Conservation (phyloP, 2,329 filamentous ascomycete genomes). For the Mycocentrospora acerina region DNA sequence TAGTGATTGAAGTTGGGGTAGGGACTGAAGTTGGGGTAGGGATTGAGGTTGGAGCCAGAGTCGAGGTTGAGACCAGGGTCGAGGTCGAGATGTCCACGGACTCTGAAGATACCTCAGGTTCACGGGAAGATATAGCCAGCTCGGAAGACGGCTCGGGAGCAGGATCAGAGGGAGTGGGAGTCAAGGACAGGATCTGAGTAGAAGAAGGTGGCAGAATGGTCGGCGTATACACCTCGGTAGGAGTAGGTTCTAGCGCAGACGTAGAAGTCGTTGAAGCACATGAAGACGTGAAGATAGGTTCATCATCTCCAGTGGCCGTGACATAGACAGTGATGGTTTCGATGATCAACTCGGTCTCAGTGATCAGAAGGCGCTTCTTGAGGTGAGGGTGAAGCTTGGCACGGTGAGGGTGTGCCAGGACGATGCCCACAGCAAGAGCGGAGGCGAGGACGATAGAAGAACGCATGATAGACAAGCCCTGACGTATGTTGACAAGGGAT, state of each 20-base stretch:
- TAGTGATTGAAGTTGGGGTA: slow-evolving; percentile 5
- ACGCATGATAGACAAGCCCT: slow-evolving; percentile 21
- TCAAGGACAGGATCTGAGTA: background rate
- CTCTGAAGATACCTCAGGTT: background rate
- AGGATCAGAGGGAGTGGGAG: too few species aligned
- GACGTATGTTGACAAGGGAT: slow-evolving; percentile 1
- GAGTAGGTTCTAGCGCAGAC: background rate
- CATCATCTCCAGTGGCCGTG: slow-evolving; percentile 27
- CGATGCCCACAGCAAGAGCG: slow-evolving; percentile 20
- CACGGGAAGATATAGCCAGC: too few species aligned
- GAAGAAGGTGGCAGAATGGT: background rate
- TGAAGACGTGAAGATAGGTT: background rate
- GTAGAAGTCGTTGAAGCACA: background rate
- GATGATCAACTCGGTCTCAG: slow-evolving; percentile 34
- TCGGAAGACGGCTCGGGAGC: too few species aligned
- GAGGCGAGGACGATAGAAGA: slow-evolving; percentile 24
- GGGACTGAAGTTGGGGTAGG: slow-evolving; percentile 1
- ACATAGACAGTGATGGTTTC: slow-evolving; percentile 40
- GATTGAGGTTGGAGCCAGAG: background rate
- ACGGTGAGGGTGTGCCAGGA: background rate
- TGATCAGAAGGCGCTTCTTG: slow-evolving; percentile 38
- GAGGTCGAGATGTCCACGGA: background rate
- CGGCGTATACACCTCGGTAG: background rate
- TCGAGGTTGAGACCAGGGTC: slow-evolving; percentile 3
- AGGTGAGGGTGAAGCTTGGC: slow-evolving; percentile 4